phyloP scores from a whole-genome alignment of 352 stramenopile species.

The Pythium phragmitis region DNA sequence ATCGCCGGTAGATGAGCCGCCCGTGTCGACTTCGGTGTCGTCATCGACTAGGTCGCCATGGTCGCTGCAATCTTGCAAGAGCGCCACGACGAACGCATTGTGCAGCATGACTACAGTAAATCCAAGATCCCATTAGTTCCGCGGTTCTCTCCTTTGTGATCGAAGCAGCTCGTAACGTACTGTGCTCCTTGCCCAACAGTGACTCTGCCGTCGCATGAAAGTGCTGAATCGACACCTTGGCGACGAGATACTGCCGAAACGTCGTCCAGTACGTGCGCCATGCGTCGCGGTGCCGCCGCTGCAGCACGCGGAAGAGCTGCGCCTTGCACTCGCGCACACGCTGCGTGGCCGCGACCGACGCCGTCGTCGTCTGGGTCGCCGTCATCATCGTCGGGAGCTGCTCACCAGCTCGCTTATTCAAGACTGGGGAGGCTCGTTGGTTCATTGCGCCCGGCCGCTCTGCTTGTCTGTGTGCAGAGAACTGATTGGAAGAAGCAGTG shows the following conservation, averaged over 20 bases:
- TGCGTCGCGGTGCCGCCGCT: constrained; percentile 41
- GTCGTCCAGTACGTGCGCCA: constrained; percentile 62
- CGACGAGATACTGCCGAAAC: constrained; percentile 58
- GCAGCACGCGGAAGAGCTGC: constrained; percentile 62
- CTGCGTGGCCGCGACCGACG: constrained; percentile 7
- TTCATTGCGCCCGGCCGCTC: constrained; percentile 10
- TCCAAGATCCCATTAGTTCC: neutral
- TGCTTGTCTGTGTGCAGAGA: constrained; percentile 26
- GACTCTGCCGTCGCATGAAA: constrained; percentile 48
- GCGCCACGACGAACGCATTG: constrained; percentile 57
- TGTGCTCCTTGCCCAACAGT: constrained; percentile 48
- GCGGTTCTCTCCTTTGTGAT: too few relatives aligned
- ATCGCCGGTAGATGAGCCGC: constrained; percentile 1
- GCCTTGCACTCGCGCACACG: constrained; percentile 57
- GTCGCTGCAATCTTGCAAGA: constrained; percentile 42
- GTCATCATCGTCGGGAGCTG: neutral
- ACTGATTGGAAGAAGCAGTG: constrained; percentile 1
- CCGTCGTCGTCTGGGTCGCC: constrained; percentile 4
- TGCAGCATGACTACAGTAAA: constrained; percentile 42
- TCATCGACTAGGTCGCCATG: neutral
- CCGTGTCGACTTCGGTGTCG: constrained; percentile 16
- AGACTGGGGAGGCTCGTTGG: constrained; percentile 11
- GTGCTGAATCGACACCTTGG: constrained; percentile 50
- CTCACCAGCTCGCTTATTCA: constrained; percentile 9
- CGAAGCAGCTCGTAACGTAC: constrained; percentile 21